Evolutionary conservation across 441 rosid genomes (phyloP), one percentile per base, ranked within the genome.

Genomic region (Erodium chrysanthum): DNA sequence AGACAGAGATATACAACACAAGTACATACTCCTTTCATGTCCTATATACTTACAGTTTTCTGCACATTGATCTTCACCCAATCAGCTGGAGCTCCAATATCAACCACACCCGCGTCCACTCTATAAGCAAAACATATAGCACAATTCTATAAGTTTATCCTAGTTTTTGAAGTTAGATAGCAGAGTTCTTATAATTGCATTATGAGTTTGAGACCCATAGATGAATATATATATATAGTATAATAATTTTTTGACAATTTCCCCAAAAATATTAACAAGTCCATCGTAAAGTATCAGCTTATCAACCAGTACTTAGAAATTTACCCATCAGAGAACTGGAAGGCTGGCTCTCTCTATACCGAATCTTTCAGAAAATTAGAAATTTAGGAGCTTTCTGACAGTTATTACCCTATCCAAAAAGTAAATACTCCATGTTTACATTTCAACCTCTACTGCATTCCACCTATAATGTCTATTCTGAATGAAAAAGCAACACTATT

Each of bases 21-120:
- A 65, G 62, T 7, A 17, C 58, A 59, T 20, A 33, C 61, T 48
- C 64, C 73, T 66, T 59, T 44, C 15, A 60, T 12, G 10, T 59
- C 1, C 65, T 7, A 21, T 14, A 23, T 72, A 66, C 82, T 80
- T 78, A 81, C 88, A 71, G 87, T 79, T 67, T 78, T 83, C 78
- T 80, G 88, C 14, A 84, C 88, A 68, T 82, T 86, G 75, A 86
- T 76, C 81, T 83, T 86, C 74, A 86, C 88, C 91, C 91, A 84
- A 74, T 84, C 87, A 35, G 88, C 88, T 48, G 88, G 85, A 20
- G 81, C 77, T 73, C 91, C 91, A 62, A 82, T 71, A 70, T 84
- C 88, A 77, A 83, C 87, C 52, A 86, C 82, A 4, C 81, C 76
- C 31, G 79, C 79, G 70, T 84, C 86, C 80, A 79, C 74, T 74